These are phyloP conservation scores for Oxytropis ochrocephala DNA, from an alignment of 306 rosid genomes.

Conservation along the genomic window DNA sequence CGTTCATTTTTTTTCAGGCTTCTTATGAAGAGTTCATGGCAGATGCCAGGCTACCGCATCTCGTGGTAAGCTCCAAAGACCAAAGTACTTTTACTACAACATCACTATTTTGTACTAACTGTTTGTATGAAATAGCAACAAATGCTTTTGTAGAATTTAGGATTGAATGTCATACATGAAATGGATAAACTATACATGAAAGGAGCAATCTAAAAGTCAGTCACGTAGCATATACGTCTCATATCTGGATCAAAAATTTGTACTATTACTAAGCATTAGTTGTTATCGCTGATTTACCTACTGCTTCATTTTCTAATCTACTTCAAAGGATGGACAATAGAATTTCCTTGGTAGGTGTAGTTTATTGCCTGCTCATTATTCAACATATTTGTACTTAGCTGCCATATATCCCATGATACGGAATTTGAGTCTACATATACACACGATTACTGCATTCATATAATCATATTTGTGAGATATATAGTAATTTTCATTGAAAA, in stretches of 20 bases:
- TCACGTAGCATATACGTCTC: background rate
- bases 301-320: background rate
- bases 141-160: background rate
- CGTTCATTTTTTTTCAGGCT: slow-evolving; percentile 44
- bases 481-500: slow-evolving; percentile 10
- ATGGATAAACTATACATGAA: no score
- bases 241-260: background rate
- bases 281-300: background rate
- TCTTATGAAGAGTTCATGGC: slow-evolving; percentile 68
- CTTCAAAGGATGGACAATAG: background rate
- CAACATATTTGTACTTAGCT: background rate
- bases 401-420: background rate
- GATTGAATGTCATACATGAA: no score
- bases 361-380: background rate
- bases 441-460: background rate
- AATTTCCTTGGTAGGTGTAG: background rate
- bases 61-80: slow-evolving; percentile 44
- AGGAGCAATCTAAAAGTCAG: background rate
- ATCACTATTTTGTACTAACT: background rate
- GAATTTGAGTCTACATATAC: background rate
- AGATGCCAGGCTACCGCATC: slow-evolving; percentile 67
- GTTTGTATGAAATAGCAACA: background rate
- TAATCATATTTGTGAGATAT: background rate
- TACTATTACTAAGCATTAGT: background rate
- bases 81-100: background rate